Evolutionary conservation across 441 rosid genomes (phyloP), one percentile per base, ranked within the genome.

Genomic region (California macrophylla): DNA sequence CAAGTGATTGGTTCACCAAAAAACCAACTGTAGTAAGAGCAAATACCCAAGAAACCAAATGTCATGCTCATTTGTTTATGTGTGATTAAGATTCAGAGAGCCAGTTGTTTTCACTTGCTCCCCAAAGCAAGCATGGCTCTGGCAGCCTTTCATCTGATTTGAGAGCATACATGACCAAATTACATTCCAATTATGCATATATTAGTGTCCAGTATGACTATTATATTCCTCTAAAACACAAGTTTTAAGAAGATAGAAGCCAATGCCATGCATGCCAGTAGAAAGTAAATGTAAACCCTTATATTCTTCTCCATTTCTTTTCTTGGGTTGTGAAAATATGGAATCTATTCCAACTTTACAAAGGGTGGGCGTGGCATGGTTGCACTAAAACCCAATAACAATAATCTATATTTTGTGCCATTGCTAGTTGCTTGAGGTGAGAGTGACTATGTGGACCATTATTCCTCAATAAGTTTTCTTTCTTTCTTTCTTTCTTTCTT

Each of bases 391-490:
- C 36, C n/a, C n/a, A 34, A 34, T 34, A 34, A 34, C 8, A 34
- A 34, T 34, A 34, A 34, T 1, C 4, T 34, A 34, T 34, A 34
- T 34, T 50, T 47, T 38, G 1, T 38, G 45, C 45, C 54, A 8
- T 56, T 56, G 62, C 62, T 28, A 56, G 23, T 56, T 76, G 76
- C 36, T 69, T 26, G 38, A 64, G n/a, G 4, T 61, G 79, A 71
- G 73, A 21, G 78, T 68, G 78, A 68, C 81, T 61, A 7, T 20
- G 79, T 79, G 85, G 86, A 75, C 85, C 81, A 75, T 69, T 74
- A 79, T 73, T 74, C 76, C 36, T 81, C 73, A 18, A 61, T 52
- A 47, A 56, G 60, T 75, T 60, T 47, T 63, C 60, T 72, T 67
- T 36, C n/a, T n/a, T n/a, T n/a, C n/a, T n/a, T n/a, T n/a, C n/a